phyloP scores from a whole-genome alignment of 768 basidiomycete genomes.

The Sporobolomyces roseus region DNA sequence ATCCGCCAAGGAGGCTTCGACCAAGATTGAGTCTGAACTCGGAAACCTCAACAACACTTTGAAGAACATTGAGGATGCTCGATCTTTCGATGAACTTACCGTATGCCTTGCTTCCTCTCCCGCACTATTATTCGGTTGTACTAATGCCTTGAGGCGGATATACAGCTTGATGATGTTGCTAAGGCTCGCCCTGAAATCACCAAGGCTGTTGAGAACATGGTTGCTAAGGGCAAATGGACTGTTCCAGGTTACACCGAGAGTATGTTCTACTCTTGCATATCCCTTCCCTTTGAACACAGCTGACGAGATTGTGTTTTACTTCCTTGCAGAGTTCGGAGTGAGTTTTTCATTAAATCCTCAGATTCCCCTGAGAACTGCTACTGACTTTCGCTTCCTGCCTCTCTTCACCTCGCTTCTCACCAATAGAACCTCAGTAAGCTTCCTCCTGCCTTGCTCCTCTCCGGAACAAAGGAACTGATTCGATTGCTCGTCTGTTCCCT shows the following conservation, averaged over 20 bases:
- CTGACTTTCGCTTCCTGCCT: neutral
- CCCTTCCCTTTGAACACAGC: neutral
- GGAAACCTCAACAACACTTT: conserved; percentile 87
- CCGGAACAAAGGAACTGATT: too few species aligned
- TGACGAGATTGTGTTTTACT: neutral
- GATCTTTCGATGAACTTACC: conserved; percentile 94
- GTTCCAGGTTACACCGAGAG: conserved; percentile 69
- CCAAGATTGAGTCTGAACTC: conserved; percentile 85
- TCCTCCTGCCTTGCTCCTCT: too few species aligned
- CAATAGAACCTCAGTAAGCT: conserved; percentile 29
- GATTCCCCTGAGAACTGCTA: neutral
- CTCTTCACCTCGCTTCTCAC: neutral
- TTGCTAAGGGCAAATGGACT: conserved; percentile 97
- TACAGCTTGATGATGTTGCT: conserved; percentile 84
- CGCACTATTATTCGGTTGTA: neutral
- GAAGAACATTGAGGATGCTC: conserved; percentile 92
- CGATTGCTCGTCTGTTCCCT: too few species aligned
- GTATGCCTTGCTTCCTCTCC: conserved; percentile 55
- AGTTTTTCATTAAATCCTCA: neutral
- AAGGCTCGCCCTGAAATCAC: conserved; percentile 86
- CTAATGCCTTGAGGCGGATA: neutral
- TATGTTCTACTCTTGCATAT: conserved; percentile 12
- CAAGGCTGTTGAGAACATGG: conserved; percentile 87
- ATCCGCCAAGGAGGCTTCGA: conserved; percentile 81
- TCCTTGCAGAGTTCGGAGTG: conserved; percentile 31